phyloP scores from a whole-genome alignment of 345 rosid genomes.

The Citrus glauca region DNA sequence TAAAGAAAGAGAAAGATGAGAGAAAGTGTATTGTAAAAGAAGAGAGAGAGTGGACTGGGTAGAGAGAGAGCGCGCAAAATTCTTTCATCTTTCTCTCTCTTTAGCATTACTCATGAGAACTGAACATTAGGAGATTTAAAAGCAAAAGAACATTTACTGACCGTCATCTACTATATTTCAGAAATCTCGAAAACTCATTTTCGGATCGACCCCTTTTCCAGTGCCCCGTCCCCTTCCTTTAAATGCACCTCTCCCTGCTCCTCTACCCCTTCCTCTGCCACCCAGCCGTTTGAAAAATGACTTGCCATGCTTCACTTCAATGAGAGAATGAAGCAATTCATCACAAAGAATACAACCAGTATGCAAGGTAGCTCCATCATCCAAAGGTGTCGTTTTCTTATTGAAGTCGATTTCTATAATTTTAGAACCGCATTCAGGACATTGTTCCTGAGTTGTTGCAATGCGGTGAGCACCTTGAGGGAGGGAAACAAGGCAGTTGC shows the following conservation, averaged over 20 bases:
- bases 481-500: conserved; percentile 86
- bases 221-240: conserved; percentile 47
- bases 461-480: conserved; percentile 95
- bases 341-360: conserved; percentile 86
- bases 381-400: conserved; percentile 85
- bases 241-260: conserved; percentile 53
- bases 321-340: conserved; percentile 81
- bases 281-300: conserved; percentile 56
- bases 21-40: too few species aligned
- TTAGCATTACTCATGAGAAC: too few species aligned
- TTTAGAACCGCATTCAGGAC: conserved; percentile 75
- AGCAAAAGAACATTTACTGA: background rate
- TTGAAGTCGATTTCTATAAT: conserved; percentile 89
- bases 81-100: too few species aligned
- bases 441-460: conserved; percentile 53
- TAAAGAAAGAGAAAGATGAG: too few species aligned
- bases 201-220: conserved; percentile 43
- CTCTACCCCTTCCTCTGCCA: conserved; percentile 57
- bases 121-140: background rate
- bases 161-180: conserved; percentile 1
- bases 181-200: conserved; percentile 62
- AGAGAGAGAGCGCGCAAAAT: too few species aligned
- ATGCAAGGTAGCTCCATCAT: conserved; percentile 76
- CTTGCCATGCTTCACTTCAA: conserved; percentile 84
- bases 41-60: too few species aligned